These are phyloP conservation scores for Fraxinus cuspidata DNA, from an alignment of 257 asterid species.

Conservation along the genomic window DNA sequence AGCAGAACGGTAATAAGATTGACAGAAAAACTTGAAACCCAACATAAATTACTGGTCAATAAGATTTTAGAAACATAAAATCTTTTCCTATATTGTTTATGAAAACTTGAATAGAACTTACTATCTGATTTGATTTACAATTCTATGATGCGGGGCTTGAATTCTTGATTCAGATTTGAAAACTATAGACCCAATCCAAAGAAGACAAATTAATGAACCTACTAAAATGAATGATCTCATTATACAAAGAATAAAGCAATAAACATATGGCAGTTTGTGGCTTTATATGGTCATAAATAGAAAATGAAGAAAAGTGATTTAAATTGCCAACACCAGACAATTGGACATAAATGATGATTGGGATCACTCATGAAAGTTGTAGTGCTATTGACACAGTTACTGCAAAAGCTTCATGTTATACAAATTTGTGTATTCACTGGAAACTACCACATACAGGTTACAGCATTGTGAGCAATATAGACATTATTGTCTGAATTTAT, in stretches of 20 bases:
- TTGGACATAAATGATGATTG: not conserved
- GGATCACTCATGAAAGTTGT: not conserved
- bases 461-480: not conserved
- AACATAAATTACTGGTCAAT: not conserved
- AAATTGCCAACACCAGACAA: not conserved
- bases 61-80: not conserved
- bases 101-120: not conserved
- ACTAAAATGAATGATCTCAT: not conserved
- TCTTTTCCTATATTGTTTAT: not conserved
- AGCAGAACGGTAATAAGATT: not conserved
- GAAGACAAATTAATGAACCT: not conserved
- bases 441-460: not conserved
- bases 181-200: not conserved
- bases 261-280: not conserved
- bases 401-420: not conserved
- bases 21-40: not conserved
- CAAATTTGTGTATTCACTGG: not conserved
- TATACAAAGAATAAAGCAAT: not conserved
- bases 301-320: not conserved
- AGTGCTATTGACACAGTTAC: not conserved
- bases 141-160: not conserved
- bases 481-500: not conserved
- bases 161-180: not conserved
- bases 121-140: not conserved
- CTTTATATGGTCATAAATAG: not conserved